Evolutionary conservation across 306 rosid genomes (phyloP).

Genomic region (Cucumis hystrix): DNA sequence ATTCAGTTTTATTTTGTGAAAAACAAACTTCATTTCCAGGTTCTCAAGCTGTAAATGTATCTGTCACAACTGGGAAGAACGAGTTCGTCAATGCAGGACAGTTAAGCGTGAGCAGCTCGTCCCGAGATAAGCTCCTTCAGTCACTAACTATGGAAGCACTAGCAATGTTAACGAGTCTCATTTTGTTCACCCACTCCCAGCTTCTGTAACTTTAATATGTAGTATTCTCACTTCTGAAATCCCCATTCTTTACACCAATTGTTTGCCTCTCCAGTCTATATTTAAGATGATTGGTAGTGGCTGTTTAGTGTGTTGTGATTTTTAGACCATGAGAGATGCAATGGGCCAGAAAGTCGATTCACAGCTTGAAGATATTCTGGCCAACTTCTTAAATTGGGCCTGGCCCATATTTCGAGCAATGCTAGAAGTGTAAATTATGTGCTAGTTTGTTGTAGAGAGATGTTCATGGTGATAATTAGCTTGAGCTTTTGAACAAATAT

Average conservation of each 20-base stretch:
- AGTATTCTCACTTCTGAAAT: constrained; percentile 12
- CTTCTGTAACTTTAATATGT: constrained; percentile 22
- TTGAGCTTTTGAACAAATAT: not conserved
- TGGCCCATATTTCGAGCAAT: not conserved
- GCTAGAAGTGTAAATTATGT: not conserved
- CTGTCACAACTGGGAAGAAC: constrained; percentile 63
- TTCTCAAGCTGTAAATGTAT: constrained; percentile 72
- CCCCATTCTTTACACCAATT: constrained; percentile 23
- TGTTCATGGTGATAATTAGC: not conserved
- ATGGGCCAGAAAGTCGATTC: not conserved
- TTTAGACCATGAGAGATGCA: constrained; percentile 1
- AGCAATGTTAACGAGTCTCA: constrained; percentile 13
- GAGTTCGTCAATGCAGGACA: constrained; percentile 58
- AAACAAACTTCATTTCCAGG: constrained; percentile 30
- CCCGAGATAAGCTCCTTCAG: constrained; percentile 24
- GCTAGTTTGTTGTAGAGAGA: not conserved
- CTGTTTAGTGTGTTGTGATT: not conserved
- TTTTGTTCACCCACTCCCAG: not conserved
- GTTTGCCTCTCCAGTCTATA: constrained; percentile 24
- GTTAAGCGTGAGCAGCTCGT: constrained; percentile 29
- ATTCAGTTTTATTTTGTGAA: not conserved
- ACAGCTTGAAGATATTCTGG: not conserved
- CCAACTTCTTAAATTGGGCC: not conserved
- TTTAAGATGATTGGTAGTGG: constrained; percentile 22
- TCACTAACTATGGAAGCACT: constrained; percentile 30